Evolutionary conservation across 1,284 basidiomycete genomes (phyloP), one percentile per base, ranked within the genome.

Genomic region (Apiotrichum domesticum): DNA sequence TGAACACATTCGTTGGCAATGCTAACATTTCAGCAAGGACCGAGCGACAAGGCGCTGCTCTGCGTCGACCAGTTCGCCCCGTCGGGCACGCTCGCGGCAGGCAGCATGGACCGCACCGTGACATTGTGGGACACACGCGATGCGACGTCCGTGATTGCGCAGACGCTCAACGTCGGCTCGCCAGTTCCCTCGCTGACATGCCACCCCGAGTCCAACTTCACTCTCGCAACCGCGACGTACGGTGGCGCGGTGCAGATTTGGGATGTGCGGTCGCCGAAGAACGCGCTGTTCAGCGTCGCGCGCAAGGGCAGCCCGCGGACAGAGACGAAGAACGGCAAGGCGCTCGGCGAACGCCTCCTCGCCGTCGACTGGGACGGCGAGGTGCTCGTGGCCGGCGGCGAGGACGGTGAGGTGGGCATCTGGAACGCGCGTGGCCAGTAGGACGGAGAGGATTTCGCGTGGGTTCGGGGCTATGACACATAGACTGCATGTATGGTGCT

Each of bases 231-330:
- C 0, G 92, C 89, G 1, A 85, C 86, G 0, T 92, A 93, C 70
- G 88, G 92, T 60, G 89, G 90, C 39, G 78, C 85, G 0, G 85
- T 87, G 2, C 82, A 90, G 33, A 78, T 96, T 15, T 96, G 91
- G 91, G 93, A 97, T 73, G 76, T 91, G 34, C 80, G 91, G 39
- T 77, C 76, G 34, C 78, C 78, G 15, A 80, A 71, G 80, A 85
- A 64, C 83, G 80, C 77, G 6, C 62, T 81, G 58, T 90, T 94
- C 73, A 56, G 42, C 32, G 51, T 54, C 13, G 67, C 64, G 49
- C 57, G 35, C 37, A 54, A 51, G 15, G 61, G 59, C 39, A 58
- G 59, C 9, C 69, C 66, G 61, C 55, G 72, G 37, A 64, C 66
- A 37, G 64, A 67, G 35, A 74, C 66, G 44, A 74, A 69, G 70